Conservation (phyloP, 2,329 filamentous ascomycete species). For the Aspergillus brasiliensis region DNA sequence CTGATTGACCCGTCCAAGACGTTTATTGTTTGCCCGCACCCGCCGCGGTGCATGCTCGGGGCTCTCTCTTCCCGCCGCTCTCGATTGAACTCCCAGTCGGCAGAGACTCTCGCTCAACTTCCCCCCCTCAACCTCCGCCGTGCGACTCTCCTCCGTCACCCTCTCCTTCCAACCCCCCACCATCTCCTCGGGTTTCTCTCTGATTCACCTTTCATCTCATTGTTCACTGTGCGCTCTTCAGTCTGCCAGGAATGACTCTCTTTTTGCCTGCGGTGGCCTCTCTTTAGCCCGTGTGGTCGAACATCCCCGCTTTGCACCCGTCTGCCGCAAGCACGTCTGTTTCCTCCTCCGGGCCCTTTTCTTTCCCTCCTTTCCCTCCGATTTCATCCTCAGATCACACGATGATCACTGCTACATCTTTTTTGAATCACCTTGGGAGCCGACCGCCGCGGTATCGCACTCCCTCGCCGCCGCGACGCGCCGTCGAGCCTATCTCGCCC, state of each 20-base stretch:
- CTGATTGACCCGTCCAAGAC: not conserved
- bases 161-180: constrained; percentile 25
- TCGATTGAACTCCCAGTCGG: constrained; percentile 19
- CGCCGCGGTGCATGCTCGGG: constrained; percentile 21
- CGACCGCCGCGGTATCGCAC: constrained; percentile 49
- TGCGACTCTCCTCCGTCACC: constrained; percentile 25
- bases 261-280: constrained; percentile 38
- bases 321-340: constrained; percentile 37
- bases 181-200: constrained; percentile 22
- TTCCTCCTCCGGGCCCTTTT: constrained; percentile 25
- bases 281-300: constrained; percentile 45
- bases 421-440: constrained; percentile 35
- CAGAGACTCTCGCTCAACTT: constrained; percentile 22
- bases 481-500: constrained; percentile 50
- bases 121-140: constrained; percentile 29
- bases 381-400: constrained; percentile 14
- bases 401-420: constrained; percentile 46
- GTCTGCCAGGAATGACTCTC: constrained; percentile 45
- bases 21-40: constrained; percentile 13
- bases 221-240: constrained; percentile 27
- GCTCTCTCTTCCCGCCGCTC: constrained; percentile 22
- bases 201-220: constrained; percentile 23
- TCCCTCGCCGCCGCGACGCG: constrained; percentile 50
- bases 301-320: constrained; percentile 45
- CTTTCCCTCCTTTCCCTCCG: constrained; percentile 13